Evolutionary conservation across 257 asterid genomes (phyloP).

Genomic region (Catharanthus roseus): DNA sequence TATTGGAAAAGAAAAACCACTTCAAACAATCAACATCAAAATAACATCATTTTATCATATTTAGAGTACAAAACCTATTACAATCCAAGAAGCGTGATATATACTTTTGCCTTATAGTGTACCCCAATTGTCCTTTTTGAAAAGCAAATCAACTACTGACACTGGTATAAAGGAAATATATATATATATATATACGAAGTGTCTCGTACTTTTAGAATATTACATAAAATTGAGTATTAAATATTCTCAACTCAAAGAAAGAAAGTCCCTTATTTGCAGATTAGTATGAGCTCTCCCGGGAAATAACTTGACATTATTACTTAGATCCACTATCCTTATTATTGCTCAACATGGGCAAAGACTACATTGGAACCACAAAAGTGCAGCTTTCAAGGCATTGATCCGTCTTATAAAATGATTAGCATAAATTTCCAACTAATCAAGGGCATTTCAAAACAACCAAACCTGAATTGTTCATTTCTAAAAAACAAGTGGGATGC

Average conservation of each 20-base stretch:
- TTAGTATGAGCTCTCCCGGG: neutral
- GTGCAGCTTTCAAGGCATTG: neutral
- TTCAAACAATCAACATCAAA: neutral
- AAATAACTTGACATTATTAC: neutral
- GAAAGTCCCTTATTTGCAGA: neutral
- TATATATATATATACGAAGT: neutral
- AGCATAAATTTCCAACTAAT: neutral
- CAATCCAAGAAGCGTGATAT: neutral
- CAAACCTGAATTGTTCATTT: neutral
- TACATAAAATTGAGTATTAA: neutral
- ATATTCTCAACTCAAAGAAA: neutral
- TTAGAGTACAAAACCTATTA: neutral
- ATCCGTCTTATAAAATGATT: neutral
- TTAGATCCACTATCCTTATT: no score
- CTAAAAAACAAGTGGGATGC: neutral
- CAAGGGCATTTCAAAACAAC: neutral
- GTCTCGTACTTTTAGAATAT: neutral
- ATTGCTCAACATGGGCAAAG: neutral
- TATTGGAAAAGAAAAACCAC: neutral
- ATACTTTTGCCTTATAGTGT: neutral
- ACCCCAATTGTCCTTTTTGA: no score
- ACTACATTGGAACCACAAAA: neutral
- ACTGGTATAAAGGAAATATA: neutral
- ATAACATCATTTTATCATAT: neutral
- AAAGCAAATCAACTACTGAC: neutral